Evolutionary conservation across 306 rosid genomes (phyloP).

Genomic region (Pterocarpus santalinus): DNA sequence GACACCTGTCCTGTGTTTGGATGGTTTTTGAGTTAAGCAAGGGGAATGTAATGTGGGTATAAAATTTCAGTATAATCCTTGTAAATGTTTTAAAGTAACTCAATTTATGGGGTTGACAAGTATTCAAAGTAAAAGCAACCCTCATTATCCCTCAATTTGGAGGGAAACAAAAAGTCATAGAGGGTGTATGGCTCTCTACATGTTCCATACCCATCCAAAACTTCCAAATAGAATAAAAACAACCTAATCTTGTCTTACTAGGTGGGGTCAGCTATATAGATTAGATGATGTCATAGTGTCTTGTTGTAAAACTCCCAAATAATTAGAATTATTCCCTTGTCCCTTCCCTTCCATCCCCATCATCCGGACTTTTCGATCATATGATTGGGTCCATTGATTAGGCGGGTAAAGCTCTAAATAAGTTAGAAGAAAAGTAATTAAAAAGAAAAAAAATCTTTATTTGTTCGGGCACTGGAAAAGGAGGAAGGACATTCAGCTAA

Average conservation of each 20-base stretch:
- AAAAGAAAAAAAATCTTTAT: neutral
- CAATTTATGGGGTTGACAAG: constrained; percentile 20
- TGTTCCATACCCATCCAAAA: constrained; percentile 4
- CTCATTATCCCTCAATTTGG: neutral
- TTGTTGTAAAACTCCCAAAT: neutral
- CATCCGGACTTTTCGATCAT: neutral
- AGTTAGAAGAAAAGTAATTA: neutral
- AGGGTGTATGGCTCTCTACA: neutral
- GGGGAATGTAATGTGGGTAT: constrained; percentile 9
- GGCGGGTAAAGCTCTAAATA: neutral
- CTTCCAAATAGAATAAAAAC: neutral
- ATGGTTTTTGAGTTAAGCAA: constrained; percentile 29
- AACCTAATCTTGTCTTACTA: too few relatives aligned
- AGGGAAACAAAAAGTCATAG: neutral
- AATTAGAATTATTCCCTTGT: neutral
- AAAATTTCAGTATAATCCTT: constrained; percentile 24
- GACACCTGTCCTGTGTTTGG: neutral
- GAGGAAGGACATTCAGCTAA: constrained; percentile 29
- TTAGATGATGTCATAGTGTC: neutral
- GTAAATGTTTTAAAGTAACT: constrained; percentile 6
- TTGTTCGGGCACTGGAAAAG: constrained; percentile 9
- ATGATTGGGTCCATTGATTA: neutral
- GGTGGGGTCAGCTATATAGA: too few relatives aligned
- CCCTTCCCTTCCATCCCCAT: constrained; percentile 11
- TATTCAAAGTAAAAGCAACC: constrained; percentile 6